Evolutionary conservation across 192 early-diverging fungal species (phyloP), one percentile per base, ranked within the genome.

Genomic region (Linnemannia exigua): DNA sequence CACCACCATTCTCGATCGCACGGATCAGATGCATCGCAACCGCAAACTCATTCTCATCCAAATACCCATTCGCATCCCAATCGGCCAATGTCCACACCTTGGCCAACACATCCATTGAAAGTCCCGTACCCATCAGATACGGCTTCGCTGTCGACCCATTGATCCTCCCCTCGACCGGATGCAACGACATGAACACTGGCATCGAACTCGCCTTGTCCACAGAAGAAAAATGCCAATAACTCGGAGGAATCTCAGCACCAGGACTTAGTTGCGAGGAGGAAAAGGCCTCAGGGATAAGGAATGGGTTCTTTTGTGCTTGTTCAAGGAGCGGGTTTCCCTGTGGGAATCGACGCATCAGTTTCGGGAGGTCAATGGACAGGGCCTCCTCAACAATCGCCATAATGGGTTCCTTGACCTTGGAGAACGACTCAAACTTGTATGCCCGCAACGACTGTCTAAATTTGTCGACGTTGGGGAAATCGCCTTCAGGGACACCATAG

Each of bases 361-460:
- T 89, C 12, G 95, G 94, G 16, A 97, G 91, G 79, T 97, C 96
- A 7, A 87, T 61, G 0, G 93, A 83, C 7, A 97, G 88, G 22
- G 96, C 96, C 67, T 96, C 94, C 66, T 98, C 96, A 1, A 94
- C 94, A 14, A 58, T 82, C 22, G 79, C 73, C 37, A 97, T 72
- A 25, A 96, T 89, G 38, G 93, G 93, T 50, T 93, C 90, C 79
- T 93, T 95, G 71, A 97, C 77, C 75, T 93, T 94, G 72, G 93
- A 91, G 74, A 98, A 97, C 70, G 94, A 95, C 47, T 96, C 95
- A 35, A 96, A 90, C 74, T 98, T 96, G 86, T 95, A 95, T 35
- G 90, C 82, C 44, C 91, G 73, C 8, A 97, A 80, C 41, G 93
- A 95, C 67, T 91, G 88, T 69, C 91, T 90, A 87, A 96, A 95